Evolutionary conservation across 1,284 basidiomycete genomes (phyloP), one percentile per base, ranked within the genome.

Genomic region (Cystobasidium sp.): DNA sequence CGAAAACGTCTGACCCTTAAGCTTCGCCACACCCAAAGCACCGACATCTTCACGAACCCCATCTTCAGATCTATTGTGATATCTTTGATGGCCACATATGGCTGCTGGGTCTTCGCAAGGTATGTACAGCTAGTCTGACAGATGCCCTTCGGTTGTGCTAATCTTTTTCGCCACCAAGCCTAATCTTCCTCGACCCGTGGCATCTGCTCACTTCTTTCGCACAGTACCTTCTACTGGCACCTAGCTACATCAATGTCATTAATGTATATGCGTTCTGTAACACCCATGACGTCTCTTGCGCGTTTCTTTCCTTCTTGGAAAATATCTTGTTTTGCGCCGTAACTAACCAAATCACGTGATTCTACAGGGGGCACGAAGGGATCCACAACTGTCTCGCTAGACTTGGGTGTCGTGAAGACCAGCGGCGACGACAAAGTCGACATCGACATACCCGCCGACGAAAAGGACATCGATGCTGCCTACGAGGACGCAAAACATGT

Each of bases 221-320:
- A 16, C 95, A 97, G 82, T 98, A 97, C 81, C 84, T 95, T 24
- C 85, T 98, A 68, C 88, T 96, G 85, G 91, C 92, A 0, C 95
- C 96, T 4, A 93, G 93, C 0, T 97, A 95, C 80, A 94, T 95
- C 81, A 88, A 90, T 71, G 91, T 97, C 16, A 86, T 96, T 75
- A 96, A 96, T 81, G 91, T 93, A 68, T 93, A 92, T 79, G 91
- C 90, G 1, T 78, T 78, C 68, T 80, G 76, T 62, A 78, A 78
- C 43, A 89, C 64, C 5, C 75, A 76, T 51, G 75, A 76, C 43
- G 64, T 53, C 24, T 73, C 62, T 44, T 68, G 37, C 20, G 39
- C 22, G 64, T 2, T 63, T 20, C 7, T 6, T 24, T 7, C 52
- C 12, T 24, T 47, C 16, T 31, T 55, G n/a, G n/a, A 18, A 3